These are phyloP conservation scores for Chaetomiaceae sp. DNA, from an alignment of 2,329 filamentous ascomycete genomes.

Conservation along the genomic window DNA sequence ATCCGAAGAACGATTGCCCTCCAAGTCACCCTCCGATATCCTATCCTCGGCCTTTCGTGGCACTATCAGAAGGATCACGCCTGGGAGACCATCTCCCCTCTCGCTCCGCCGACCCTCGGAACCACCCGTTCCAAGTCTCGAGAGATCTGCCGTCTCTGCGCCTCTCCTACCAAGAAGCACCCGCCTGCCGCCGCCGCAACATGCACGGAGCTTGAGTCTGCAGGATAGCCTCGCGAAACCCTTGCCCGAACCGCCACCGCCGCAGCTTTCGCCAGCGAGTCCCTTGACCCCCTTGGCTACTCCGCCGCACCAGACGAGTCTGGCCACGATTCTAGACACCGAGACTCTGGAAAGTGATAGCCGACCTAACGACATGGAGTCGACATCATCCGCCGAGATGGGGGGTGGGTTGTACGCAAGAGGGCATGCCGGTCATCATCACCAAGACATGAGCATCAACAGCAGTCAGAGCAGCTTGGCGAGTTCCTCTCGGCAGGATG, in stretches of 20 bases:
- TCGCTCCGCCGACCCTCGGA: conserved; percentile 31
- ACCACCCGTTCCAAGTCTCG: conserved; percentile 28
- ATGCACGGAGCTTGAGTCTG: conserved; percentile 52
- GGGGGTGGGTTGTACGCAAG: conserved; percentile 25
- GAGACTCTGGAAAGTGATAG: conserved; percentile 36
- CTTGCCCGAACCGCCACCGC: conserved; percentile 48
- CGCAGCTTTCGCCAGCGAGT: conserved; percentile 34
- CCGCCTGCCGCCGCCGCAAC: conserved; percentile 33
- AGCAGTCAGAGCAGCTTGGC: conserved; percentile 46
- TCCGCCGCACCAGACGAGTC: conserved; percentile 28
- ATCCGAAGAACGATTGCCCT: conserved; percentile 36
- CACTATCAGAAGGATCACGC: conserved; percentile 46
- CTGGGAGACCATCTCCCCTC: conserved; percentile 40
- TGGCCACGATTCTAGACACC: conserved; percentile 35
- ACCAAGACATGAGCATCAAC: conserved; percentile 39
- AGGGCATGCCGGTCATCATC: conserved; percentile 20
- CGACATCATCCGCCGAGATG: conserved; percentile 31
- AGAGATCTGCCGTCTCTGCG: conserved; percentile 28
- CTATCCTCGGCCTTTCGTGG: conserved; percentile 50
- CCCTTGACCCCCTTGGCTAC: conserved; percentile 32
- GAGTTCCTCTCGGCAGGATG: conserved; percentile 41
- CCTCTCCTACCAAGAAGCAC: conserved; percentile 25
- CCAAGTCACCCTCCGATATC: conserved; percentile 44
- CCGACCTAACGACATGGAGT: conserved; percentile 48
- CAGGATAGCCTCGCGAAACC: conserved; percentile 57